Percentiles rank a stretch among this genome's conserved stretches.
Evolutionary conservation across 1,284 basidiomycete species (phyloP).

Genomic region (Rhodotorula sp.): DNA sequence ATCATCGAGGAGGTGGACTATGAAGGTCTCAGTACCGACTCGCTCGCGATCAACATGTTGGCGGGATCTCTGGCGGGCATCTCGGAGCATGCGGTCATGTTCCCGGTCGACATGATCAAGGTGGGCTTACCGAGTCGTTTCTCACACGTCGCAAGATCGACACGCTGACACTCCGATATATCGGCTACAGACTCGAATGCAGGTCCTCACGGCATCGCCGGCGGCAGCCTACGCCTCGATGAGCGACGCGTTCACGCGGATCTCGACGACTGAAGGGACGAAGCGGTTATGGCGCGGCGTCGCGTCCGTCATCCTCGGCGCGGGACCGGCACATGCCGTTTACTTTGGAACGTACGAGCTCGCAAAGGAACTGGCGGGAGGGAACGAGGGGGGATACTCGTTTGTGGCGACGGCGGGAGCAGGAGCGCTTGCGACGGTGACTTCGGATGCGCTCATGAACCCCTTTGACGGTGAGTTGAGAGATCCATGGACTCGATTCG

Average conservation of each 20-base stretch:
- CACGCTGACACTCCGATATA: neutral
- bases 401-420: slow-evolving; percentile 83
- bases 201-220: slow-evolving; percentile 79
- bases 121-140: slow-evolving; percentile 55
- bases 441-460: slow-evolving; percentile 98
- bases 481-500: too few relatives aligned
- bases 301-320: slow-evolving; percentile 93
- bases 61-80: slow-evolving; percentile 97
- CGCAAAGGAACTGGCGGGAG: slow-evolving; percentile 88
- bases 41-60: slow-evolving; percentile 79
- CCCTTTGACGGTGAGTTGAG: slow-evolving; percentile 86
- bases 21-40: slow-evolving; percentile 39
- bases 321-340: slow-evolving; percentile 96
- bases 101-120: slow-evolving; percentile 97
- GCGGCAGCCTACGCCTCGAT: slow-evolving; percentile 84
- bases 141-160: neutral
- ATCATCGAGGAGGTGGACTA: slow-evolving; percentile 39
- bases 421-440: slow-evolving; percentile 91
- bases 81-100: slow-evolving; percentile 98
- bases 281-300: slow-evolving; percentile 93
- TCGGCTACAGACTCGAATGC: slow-evolving; percentile 88
- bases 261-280: slow-evolving; percentile 89
- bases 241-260: slow-evolving; percentile 80
- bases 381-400: slow-evolving; percentile 77
- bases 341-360: slow-evolving; percentile 97